Evolutionary conservation across 2,329 filamentous ascomycete genomes (phyloP).

Genomic region (Paraphaeosphaeria sporulosa): DNA sequence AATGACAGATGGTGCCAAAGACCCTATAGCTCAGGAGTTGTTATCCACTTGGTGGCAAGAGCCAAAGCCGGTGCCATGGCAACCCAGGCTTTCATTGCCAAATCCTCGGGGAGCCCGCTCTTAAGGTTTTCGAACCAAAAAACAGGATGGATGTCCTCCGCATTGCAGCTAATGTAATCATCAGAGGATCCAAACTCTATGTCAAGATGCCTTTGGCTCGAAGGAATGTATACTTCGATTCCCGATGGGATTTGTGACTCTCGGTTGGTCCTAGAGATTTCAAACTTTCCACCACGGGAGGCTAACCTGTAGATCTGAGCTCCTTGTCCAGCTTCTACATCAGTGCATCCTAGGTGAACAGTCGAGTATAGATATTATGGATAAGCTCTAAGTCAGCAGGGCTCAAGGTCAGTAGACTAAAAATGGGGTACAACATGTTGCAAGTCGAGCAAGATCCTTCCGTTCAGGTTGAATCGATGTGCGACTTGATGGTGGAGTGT

Average conservation of each 20-base stretch:
- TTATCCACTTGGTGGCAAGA: not conserved
- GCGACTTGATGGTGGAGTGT: not conserved
- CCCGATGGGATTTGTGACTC: too few relatives aligned
- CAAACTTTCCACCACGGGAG: not conserved
- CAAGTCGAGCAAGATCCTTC: not conserved
- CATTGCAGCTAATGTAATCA: not conserved
- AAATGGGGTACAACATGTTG: not conserved
- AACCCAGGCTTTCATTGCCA: not conserved
- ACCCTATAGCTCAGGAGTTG: not conserved
- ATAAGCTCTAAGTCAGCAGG: not conserved
- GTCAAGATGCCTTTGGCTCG: too few relatives aligned
- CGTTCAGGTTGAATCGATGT: not conserved
- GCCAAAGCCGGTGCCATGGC: not conserved
- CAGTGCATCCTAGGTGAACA: not conserved
- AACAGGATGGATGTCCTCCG: not conserved
- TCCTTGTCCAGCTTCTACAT: not conserved
- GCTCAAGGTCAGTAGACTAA: not conserved
- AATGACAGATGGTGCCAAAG: not conserved
- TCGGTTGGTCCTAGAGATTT: not conserved
- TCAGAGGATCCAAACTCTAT: not conserved
- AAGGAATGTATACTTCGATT: too few relatives aligned
- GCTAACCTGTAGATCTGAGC: not conserved
- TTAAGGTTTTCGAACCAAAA: not conserved
- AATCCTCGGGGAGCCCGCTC: not conserved
- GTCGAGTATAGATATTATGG: not conserved